Percentiles rank a stretch among this genome's conserved stretches.
phyloP scores from a whole-genome alignment of 495 filamentous ascomycete species.

The Jackrogersella minutella region DNA sequence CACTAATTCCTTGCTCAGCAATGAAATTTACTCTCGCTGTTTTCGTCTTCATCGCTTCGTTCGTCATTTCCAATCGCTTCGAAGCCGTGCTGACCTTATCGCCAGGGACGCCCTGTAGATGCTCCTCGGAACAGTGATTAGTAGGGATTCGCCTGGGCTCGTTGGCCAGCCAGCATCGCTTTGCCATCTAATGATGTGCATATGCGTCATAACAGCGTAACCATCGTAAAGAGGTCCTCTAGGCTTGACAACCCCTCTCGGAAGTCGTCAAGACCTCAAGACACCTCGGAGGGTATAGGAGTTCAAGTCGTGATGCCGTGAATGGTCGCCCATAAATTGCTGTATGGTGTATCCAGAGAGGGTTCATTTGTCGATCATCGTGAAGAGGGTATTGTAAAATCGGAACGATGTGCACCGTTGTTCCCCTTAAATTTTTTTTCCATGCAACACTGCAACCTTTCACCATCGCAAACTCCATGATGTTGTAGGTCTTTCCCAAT shows the following conservation, averaged over 20 bases:
- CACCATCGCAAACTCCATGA: constrained; percentile 43
- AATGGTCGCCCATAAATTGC: constrained; percentile 50
- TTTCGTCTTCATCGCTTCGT: constrained; percentile 41
- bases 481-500: constrained; percentile 39
- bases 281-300: constrained; percentile 48
- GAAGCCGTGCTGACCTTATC: constrained; percentile 33
- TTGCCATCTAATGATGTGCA: constrained; percentile 45
- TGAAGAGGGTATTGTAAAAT: constrained; percentile 45
- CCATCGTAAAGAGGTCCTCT: constrained; percentile 47
- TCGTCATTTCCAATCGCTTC: constrained; percentile 41
- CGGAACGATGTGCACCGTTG: constrained; percentile 37
- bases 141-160: constrained; percentile 34
- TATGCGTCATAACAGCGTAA: constrained; percentile 50
- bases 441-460: constrained; percentile 39
- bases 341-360: constrained; percentile 50
- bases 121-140: constrained; percentile 44
- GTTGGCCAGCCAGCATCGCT: constrained; percentile 39
- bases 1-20: constrained; percentile 39
- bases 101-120: constrained; percentile 26
- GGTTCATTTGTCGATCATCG: constrained; percentile 46
- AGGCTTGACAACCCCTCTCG: constrained; percentile 34
- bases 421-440: constrained; percentile 41
- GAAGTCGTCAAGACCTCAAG: constrained; percentile 39
- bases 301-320: constrained; percentile 49
- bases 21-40: constrained; percentile 36